Evolutionary conservation across 2,329 filamentous ascomycete genomes (phyloP).

Genomic region (Aspergillus chevalieri): DNA sequence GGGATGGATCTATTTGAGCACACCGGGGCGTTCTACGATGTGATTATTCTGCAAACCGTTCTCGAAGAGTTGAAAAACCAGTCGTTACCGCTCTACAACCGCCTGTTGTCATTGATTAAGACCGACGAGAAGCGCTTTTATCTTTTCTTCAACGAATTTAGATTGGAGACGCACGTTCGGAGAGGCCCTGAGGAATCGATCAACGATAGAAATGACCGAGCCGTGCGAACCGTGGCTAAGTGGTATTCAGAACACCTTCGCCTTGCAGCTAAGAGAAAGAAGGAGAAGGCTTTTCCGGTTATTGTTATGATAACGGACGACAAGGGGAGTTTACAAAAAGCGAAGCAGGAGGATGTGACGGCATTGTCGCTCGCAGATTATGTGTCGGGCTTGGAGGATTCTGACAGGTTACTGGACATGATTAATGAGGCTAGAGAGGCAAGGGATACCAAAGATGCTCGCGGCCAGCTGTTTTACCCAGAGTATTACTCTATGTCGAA

Average conservation of each 20-base stretch:
- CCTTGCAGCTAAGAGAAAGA: conserved; percentile 49
- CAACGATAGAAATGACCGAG: conserved; percentile 93
- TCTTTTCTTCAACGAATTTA: conserved; percentile 98
- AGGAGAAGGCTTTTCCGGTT: conserved; percentile 57
- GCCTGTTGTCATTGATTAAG: conserved; percentile 81
- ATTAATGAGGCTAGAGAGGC: conserved; percentile 72
- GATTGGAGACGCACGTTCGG: conserved; percentile 79
- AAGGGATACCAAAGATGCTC: conserved; percentile 58
- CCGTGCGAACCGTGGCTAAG: conserved; percentile 74
- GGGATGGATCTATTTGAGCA: conserved; percentile 98
- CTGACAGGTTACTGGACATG: conserved; percentile 85
- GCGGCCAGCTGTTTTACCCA: conserved; percentile 69
- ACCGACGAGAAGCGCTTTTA: conserved; percentile 97
- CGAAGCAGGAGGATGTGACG: conserved; percentile 63
- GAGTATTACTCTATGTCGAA: conserved; percentile 86
- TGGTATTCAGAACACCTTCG: conserved; percentile 86
- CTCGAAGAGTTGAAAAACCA: conserved; percentile 92
- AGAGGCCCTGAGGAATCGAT: conserved; percentile 74
- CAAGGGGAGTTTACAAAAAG: conserved; percentile 76
- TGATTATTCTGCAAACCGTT: conserved; percentile 93
- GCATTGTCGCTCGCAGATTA: conserved; percentile 68
- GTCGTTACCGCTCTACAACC: conserved; percentile 90
- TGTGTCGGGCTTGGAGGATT: conserved; percentile 75
- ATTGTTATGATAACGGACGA: conserved; percentile 95
- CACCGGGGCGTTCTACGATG: conserved; percentile 85